A percentile compares a stretch with the other conserved stretches of the same genome.
Evolutionary conservation across 805 yeast species (phyloP).

Genomic region (Wickerhamiella allomyrinae): DNA sequence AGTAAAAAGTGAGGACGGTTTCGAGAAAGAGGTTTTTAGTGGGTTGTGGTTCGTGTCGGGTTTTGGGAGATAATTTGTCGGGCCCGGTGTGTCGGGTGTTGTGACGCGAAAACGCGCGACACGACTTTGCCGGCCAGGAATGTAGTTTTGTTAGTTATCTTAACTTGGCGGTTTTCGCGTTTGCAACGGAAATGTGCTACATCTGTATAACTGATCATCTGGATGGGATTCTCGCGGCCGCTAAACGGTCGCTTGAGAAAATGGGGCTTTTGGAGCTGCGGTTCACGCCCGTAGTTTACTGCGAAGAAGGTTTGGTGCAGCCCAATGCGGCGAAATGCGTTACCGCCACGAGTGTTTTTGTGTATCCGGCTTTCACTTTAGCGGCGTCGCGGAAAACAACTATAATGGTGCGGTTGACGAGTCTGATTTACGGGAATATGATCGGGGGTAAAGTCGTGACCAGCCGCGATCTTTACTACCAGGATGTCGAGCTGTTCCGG

Average conservation of each 20-base stretch:
- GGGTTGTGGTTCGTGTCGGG: too few species aligned
- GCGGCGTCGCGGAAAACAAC: slow-evolving; percentile 1
- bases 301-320: not conserved
- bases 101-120: too few species aligned
- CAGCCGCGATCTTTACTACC: slow-evolving; percentile 44
- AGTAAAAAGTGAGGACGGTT: too few species aligned
- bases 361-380: not conserved
- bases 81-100: too few species aligned
- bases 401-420: slow-evolving; percentile 10
- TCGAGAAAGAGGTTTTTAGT: too few species aligned
- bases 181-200: not conserved
- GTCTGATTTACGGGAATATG: slow-evolving; percentile 14
- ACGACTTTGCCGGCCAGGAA: too few species aligned
- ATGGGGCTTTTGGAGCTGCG: not conserved
- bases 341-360: not conserved
- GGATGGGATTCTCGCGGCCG: not conserved
- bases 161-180: too few species aligned
- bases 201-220: not conserved
- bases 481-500: slow-evolving; percentile 38
- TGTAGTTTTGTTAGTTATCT: too few species aligned
- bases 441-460: slow-evolving; percentile 20
- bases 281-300: not conserved
- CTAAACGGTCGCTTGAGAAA: not conserved
- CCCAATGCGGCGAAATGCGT: not conserved
- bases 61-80: too few species aligned